Percentiles rank a stretch among this genome's conserved stretches.
These are phyloP conservation scores for Saturnispora dispora DNA, from an alignment of 805 yeast genomes.

Conservation along the genomic window DNA sequence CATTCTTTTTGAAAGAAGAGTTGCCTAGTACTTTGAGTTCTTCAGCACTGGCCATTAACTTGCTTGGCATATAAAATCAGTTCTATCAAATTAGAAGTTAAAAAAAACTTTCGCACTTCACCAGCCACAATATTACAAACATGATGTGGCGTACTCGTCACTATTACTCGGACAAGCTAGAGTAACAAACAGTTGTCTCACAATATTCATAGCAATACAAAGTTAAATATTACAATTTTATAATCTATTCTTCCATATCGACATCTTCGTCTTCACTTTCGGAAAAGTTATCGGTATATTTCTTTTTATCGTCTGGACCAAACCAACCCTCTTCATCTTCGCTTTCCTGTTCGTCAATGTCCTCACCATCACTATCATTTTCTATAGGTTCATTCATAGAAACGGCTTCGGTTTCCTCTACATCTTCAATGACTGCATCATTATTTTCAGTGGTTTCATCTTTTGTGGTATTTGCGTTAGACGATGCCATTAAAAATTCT, in stretches of 20 bases:
- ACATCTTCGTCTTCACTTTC: constrained; percentile 30
- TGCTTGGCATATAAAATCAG: neutral
- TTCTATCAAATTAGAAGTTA: neutral
- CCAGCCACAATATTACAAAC: neutral
- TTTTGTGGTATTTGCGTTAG: constrained; percentile 3
- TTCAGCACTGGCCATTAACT: neutral
- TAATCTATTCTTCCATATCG: constrained; percentile 1
- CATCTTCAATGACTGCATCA: constrained; percentile 24
- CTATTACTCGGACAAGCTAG: no score
- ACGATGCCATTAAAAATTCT: constrained; percentile 36
- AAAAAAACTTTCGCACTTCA: neutral
- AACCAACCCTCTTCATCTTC: constrained; percentile 30
- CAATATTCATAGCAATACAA: neutral
- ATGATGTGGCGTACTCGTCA: neutral
- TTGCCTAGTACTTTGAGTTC: constrained; percentile 1
- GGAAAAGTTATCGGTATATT: constrained; percentile 24
- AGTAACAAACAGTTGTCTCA: neutral
- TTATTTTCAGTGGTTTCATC: constrained; percentile 18
- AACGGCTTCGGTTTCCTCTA: constrained; percentile 14
- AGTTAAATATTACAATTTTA: neutral
- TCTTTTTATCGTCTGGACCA: constrained; percentile 26
- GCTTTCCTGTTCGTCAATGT: constrained; percentile 27
- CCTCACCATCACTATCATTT: constrained; percentile 17
- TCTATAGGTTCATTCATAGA: constrained; percentile 16
- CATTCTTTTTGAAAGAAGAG: neutral